These are phyloP conservation scores for Periconia sp. DNA, from an alignment of 2,329 filamentous ascomycete species.

Conservation along the genomic window DNA sequence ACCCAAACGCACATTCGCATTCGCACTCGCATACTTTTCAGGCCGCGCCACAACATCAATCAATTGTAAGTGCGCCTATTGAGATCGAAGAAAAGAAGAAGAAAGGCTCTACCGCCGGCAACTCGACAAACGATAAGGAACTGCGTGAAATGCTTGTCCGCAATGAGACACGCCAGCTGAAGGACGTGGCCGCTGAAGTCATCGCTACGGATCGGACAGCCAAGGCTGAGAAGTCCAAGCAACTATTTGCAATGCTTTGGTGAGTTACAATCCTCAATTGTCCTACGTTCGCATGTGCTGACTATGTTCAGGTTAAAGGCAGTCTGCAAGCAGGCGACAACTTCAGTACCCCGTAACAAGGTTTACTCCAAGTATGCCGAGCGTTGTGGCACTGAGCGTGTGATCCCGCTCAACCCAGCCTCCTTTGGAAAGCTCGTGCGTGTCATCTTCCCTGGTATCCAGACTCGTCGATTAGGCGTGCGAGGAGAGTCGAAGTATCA, in stretches of 20 bases:
- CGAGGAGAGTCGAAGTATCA: conserved; percentile 98
- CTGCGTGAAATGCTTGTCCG: conserved; percentile 76
- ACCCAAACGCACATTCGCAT: conserved; percentile 23
- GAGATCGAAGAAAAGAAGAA: conserved; percentile 55
- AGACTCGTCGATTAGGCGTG: conserved; percentile 89
- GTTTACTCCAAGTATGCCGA: conserved; percentile 97
- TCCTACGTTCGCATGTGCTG: conserved; percentile 20
- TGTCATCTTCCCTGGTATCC: conserved; percentile 93
- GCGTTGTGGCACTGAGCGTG: conserved; percentile 88
- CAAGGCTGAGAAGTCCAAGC: conserved; percentile 81
- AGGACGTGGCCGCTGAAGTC: conserved; percentile 76
- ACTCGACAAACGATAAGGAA: conserved; percentile 80
- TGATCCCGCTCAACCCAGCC: conserved; percentile 93
- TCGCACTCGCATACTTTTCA: conserved; percentile 39
- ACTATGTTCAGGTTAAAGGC: conserved; percentile 68
- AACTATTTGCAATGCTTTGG: conserved; percentile 90
- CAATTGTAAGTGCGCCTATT: conserved; percentile 31
- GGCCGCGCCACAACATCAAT: conserved; percentile 33
- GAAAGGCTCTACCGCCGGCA: conserved; percentile 68
- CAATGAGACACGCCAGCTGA: conserved; percentile 70
- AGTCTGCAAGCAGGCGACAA: conserved; percentile 61
- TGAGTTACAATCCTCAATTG: conserved; percentile 50
- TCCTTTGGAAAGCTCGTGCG: conserved; percentile 97
- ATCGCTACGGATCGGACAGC: conserved; percentile 81
- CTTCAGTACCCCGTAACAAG: conserved; percentile 87